Evolutionary conservation across 352 stramenopile genomes (phyloP), one percentile per base, ranked within the genome.

Genomic region (Saprolegnia parasitica): DNA sequence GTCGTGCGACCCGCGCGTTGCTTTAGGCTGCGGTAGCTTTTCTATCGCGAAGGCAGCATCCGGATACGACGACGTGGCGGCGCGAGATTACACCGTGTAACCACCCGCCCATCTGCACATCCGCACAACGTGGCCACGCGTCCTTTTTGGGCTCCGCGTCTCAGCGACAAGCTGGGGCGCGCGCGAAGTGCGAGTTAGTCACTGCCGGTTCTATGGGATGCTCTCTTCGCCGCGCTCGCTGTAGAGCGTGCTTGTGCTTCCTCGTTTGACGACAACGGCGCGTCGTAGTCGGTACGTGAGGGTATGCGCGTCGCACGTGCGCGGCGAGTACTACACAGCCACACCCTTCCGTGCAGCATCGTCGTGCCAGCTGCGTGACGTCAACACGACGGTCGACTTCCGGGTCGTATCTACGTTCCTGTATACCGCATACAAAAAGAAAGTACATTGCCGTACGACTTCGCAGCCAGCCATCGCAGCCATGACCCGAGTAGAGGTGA

Each of bases 401-500:
- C n/a, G 29, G 29, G 29, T 35, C 29, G 29, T 49, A 49, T 49
- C 13, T 49, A 4, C 1, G 18, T 49, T n/a, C 42, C 42, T n/a
- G 42, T 49, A 49, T 49, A n/a, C 29, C 29, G 42, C 15, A 46
- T 46, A 46, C 39, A 46, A 46, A 16, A 46, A 46, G 8, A 46
- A 46, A 15, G 15, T 46, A 46, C 39, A 16, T 46, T 16, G 39
- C 39, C 39, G 39, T 16, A 46, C 8, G 39, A 46, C n/a, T n/a
- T n/a, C n/a, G n/a, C n/a, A n/a, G n/a, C n/a, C n/a, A n/a, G n/a
- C n/a, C n/a, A n/a, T n/a, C n/a, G n/a, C n/a, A 15, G 39, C 39
- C 39, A 46, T 46, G 8, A 46, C 39, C 39, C n/a, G n/a, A n/a
- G 39, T 46, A 46, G 23, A 58, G 52, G 52, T 58, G 52, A 58